Conservation (phyloP, 805 yeast species). For the Yamadazyma philogaea region DNA sequence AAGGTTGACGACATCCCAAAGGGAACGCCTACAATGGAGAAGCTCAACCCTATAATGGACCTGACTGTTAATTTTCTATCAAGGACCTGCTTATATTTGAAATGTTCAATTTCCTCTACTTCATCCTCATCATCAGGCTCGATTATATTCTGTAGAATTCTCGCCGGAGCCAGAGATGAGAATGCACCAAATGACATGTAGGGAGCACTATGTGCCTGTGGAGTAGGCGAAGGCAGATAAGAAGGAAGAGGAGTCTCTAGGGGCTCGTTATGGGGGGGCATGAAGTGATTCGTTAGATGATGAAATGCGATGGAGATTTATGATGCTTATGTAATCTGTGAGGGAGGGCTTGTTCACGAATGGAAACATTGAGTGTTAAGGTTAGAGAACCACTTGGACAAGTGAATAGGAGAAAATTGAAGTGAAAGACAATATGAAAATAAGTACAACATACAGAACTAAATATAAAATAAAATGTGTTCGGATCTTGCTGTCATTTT, state of each 20-base stretch:
- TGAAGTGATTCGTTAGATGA: background rate
- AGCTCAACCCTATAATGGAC: slow-evolving; percentile 74
- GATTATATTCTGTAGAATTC: slow-evolving; percentile 10
- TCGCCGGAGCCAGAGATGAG: slow-evolving; percentile 13
- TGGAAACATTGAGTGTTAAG: too few species aligned
- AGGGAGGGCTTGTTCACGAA: too few species aligned
- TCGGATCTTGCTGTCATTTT: too few species aligned
- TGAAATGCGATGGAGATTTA: background rate
- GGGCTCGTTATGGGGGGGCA: background rate
- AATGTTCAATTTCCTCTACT: slow-evolving; percentile 61
- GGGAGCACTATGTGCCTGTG: slow-evolving; percentile 8
- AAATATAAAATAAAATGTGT: too few species aligned
- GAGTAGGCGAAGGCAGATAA: slow-evolving; percentile 5
- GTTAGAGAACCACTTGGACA: too few species aligned
- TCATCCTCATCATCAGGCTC: slow-evolving; percentile 41
- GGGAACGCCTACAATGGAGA: slow-evolving; percentile 80
- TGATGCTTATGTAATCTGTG: background rate
- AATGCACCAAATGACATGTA: slow-evolving; percentile 8
- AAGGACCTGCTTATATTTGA: slow-evolving; percentile 70
- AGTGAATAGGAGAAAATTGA: too few species aligned
- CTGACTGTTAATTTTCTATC: slow-evolving; percentile 64
- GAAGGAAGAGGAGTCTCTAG: background rate
- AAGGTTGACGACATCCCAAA: slow-evolving; percentile 73
- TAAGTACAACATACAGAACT: too few species aligned
- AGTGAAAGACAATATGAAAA: too few species aligned